Base-by-base conservation (phyloP, 1,139 yeast species). In the Lodderomyces theae region DNA sequence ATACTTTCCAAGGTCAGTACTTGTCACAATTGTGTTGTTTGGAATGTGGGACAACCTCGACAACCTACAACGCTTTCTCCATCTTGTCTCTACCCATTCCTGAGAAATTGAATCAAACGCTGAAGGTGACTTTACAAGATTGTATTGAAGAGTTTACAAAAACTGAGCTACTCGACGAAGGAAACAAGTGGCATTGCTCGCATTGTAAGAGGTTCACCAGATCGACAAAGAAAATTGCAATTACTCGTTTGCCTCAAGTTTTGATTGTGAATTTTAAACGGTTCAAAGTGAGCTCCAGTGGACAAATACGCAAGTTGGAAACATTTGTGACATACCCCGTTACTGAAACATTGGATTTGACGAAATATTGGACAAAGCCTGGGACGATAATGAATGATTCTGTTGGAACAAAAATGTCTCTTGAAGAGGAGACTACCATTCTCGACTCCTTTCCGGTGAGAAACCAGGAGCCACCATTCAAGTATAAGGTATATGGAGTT, bases 181-280 rank as follows among this genome's bases (percentile, higher is more conserved):
- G 86, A 43, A 88, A 90, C 57, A 82, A 88, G 46, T 90, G 97
- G 97, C 75, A 78, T 46, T 92, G 98, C 61, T 89, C 97, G 1
- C 64, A 69, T 17, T 92, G 98, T 63, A 81, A 82, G 51, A 68
- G 68, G 50, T 77, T 75, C 44, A 79, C 87, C 19, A 76, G 72
- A 42, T 82, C 89, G 50, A 73, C 86, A 4, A 86, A 86, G 57
- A 79, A 77, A 42, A 71, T 87, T 39, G 72, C 79, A 1, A 81
- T 85, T 13, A 80, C 94, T 1, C 71, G 94, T 42, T 63, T 86
- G 31, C 96, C 96, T 1, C 77, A 77, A 43, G 77, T 84, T 19
- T 65, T 87, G 37, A 81, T 87, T 19, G 72, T 87, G 39, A 92
- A 87, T 57, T 72, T 87, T 54, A 92, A 90, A 59, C 70, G 97